phyloP scores from a whole-genome alignment of 2,329 filamentous ascomycete species.

The Claviceps pazoutovae region DNA sequence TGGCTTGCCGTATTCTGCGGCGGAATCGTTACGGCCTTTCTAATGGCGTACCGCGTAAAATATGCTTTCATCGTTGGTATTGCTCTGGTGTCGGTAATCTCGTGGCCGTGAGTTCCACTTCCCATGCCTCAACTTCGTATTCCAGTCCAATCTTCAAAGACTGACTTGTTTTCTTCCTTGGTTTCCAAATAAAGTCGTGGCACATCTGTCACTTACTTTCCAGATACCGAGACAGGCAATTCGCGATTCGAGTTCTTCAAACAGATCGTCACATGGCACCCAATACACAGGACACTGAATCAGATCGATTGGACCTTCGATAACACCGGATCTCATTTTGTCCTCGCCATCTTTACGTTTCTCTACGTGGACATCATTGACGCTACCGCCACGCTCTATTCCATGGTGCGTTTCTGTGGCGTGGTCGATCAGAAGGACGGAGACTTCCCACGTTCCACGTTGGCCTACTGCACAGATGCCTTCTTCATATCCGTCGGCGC shows the following conservation, averaged over 20 bases:
- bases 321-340: slow-evolving; percentile 45
- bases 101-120: slow-evolving; percentile 48
- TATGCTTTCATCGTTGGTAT: slow-evolving; percentile 65
- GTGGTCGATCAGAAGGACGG: slow-evolving; percentile 49
- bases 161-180: background rate
- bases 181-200: slow-evolving; percentile 32
- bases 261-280: slow-evolving; percentile 56
- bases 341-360: slow-evolving; percentile 60
- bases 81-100: slow-evolving; percentile 55
- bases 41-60: slow-evolving; percentile 68
- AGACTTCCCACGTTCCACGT: slow-evolving; percentile 76
- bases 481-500: slow-evolving; percentile 57
- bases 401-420: slow-evolving; percentile 65
- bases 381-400: slow-evolving; percentile 63
- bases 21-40: slow-evolving; percentile 62
- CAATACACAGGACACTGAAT: slow-evolving; percentile 48
- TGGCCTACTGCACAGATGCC: slow-evolving; percentile 64
- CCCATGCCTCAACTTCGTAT: background rate
- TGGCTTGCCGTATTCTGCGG: slow-evolving; percentile 79
- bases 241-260: slow-evolving; percentile 58
- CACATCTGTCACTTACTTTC: slow-evolving; percentile 61
- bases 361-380: slow-evolving; percentile 71
- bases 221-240: slow-evolving; percentile 49
- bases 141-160: background rate
- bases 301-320: slow-evolving; percentile 53